Evolutionary conservation across 2,329 filamentous ascomycete genomes (phyloP).

Genomic region (Talaromyces sp.): DNA sequence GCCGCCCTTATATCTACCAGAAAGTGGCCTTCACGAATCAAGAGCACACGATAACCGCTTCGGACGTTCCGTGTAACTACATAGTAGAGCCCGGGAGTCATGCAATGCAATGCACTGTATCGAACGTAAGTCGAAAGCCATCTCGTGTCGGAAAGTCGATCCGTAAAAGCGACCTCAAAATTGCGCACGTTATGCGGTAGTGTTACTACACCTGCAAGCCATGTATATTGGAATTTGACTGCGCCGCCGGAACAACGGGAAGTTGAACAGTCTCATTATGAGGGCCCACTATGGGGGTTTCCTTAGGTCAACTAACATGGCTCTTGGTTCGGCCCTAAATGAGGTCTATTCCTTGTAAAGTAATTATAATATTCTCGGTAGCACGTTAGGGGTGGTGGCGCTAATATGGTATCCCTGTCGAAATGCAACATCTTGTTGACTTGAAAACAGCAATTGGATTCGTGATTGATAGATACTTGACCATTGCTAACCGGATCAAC

Average conservation of each 20-base stretch:
- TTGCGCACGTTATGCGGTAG: neutral
- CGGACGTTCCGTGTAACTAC: neutral
- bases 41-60: neutral
- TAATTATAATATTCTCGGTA: neutral
- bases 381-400: neutral
- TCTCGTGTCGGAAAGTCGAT: neutral
- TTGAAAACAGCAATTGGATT: too few relatives aligned
- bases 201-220: neutral
- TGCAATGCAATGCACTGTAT: conserved; percentile 2
- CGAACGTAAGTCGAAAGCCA: neutral
- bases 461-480: too few relatives aligned
- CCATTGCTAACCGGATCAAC: too few relatives aligned
- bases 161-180: neutral
- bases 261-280: neutral
- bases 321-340: too few relatives aligned
- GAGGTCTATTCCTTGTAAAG: too few relatives aligned
- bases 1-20: neutral
- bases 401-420: neutral
- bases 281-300: neutral
- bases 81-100: neutral
- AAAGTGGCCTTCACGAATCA: neutral
- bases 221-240: neutral
- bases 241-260: neutral
- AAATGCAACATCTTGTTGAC: neutral
- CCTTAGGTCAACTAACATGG: neutral